Base-by-base conservation (phyloP, 192 early-diverging fungal species). In the Coemansia guatemalensis region DNA sequence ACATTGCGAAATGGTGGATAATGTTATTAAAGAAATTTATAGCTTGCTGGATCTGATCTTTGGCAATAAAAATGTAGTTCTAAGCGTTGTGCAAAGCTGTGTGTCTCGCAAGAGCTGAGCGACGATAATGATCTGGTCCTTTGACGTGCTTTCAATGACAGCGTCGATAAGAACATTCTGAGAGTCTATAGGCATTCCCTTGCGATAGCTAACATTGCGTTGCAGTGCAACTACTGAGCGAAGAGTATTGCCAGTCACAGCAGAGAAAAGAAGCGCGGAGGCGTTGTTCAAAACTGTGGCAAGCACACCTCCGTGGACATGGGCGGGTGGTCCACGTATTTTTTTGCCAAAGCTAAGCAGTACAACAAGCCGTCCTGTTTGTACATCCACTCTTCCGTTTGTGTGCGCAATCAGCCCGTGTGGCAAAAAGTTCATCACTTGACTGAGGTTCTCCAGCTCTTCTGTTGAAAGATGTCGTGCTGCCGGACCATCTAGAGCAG, bases 221-320 rank as follows among this genome's bases (percentile, higher is more conserved):
- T 33, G 47, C 4, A 56, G 17, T 4, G 68, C 58, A 52, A 17
- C 25, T 4, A 26, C 50, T 5, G 27, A 5, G 4, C 1, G 8
- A 1, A 44, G 29, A 32, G 39, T 24, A 4, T 55, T 30, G 3
- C 62, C 60, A 4, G 64, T 44, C 0, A 41, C 12, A 12, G 52
- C 59, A 22, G 58, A 20, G 44, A 67, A 14, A 3, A 75, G 56
- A 32, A 75, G 39, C 25, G 29, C 58, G 3, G 60, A 63, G 1
- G 60, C 64, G 26, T 75, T 75, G 47, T 50, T 63, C 21, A 75
- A 21, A 18, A 75, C 67, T 0, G 73, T 75, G 21, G 51, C 63
- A 8, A 75, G 56, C 9, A 75, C 20, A 6, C 73, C 73, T 48
- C 73, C 73, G 53, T 75, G 73, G 1, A 75, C 60, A 18, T 75